Conservation (phyloP, 441 rosid species). For the Adansonia madagascariensis region DNA sequence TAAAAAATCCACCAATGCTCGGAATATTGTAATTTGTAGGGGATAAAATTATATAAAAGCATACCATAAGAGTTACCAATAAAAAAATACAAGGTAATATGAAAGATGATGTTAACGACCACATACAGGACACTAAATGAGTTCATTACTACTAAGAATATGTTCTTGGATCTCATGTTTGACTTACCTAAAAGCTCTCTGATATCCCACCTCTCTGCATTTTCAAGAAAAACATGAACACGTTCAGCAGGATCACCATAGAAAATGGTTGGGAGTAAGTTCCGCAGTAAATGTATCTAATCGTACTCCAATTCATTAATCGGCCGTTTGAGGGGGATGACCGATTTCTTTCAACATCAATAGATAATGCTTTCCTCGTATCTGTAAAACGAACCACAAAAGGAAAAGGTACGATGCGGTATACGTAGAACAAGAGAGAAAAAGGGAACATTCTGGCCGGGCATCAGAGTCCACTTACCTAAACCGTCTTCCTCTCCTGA, state of each 20-base stretch:
- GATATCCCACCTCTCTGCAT: background rate
- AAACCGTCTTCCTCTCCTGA: constrained; percentile 95
- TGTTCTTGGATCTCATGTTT: constrained; percentile 12
- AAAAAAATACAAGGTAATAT: background rate
- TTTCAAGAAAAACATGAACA: background rate
- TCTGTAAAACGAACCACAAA: constrained; percentile 47
- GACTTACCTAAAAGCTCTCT: background rate
- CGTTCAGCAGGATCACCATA: background rate
- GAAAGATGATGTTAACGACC: constrained; percentile 9
- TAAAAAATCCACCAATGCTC: no score
- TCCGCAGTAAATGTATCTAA: constrained; percentile 31
- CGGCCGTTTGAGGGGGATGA: constrained; percentile 82
- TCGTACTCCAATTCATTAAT: constrained; percentile 85
- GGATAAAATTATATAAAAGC: background rate
- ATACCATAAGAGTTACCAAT: background rate
- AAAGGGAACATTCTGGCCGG: background rate
- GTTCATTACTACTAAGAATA: background rate
- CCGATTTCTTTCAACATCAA: constrained; percentile 94
- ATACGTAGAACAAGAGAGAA: background rate
- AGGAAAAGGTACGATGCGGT: background rate
- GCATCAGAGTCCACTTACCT: constrained; percentile 48
- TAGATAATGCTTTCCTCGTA: constrained; percentile 94
- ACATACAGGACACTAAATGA: background rate
- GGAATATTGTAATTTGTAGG: background rate
- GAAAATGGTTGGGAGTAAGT: constrained; percentile 3